Evolutionary conservation across 2,329 filamentous ascomycete genomes (phyloP).

Genomic region (Volutella citrinella): DNA sequence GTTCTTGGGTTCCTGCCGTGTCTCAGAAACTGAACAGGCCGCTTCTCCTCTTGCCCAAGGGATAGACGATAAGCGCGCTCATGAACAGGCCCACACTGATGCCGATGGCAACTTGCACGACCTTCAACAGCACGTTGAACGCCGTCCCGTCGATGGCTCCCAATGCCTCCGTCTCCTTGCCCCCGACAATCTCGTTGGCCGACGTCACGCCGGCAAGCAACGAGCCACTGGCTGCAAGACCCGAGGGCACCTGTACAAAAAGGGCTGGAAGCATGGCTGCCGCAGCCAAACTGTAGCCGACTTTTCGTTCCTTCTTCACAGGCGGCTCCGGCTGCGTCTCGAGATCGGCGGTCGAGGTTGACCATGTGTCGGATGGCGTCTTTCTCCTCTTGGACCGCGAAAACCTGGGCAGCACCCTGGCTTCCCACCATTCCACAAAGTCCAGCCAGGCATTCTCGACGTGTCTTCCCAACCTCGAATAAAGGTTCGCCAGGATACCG

Average conservation of each 20-base stretch:
- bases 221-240: constrained; percentile 58
- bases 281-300: constrained; percentile 76
- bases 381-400: constrained; percentile 28
- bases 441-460: constrained; percentile 54
- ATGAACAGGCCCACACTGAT: constrained; percentile 60
- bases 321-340: constrained; percentile 28
- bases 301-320: constrained; percentile 35
- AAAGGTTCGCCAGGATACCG: constrained; percentile 75
- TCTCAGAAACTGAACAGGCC: constrained; percentile 55
- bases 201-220: constrained; percentile 55
- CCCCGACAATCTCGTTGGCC: constrained; percentile 52
- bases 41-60: constrained; percentile 55
- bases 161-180: constrained; percentile 26
- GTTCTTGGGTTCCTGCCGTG: too few relatives aligned
- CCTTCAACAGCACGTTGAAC: constrained; percentile 54
- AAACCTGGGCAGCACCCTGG: constrained; percentile 37
- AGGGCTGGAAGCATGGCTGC: constrained; percentile 85
- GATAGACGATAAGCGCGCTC: constrained; percentile 54
- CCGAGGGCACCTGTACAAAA: constrained; percentile 66
- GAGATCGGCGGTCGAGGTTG: constrained; percentile 29
- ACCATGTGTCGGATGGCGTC: constrained; percentile 28
- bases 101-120: constrained; percentile 60
- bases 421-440: constrained; percentile 47
- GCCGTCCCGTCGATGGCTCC: constrained; percentile 41
- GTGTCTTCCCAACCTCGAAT: constrained; percentile 64